Percentiles rank a stretch among this genome's conserved stretches.
phyloP scores from a whole-genome alignment of 176 grass and related monocot species.

The Avena eriantha region DNA sequence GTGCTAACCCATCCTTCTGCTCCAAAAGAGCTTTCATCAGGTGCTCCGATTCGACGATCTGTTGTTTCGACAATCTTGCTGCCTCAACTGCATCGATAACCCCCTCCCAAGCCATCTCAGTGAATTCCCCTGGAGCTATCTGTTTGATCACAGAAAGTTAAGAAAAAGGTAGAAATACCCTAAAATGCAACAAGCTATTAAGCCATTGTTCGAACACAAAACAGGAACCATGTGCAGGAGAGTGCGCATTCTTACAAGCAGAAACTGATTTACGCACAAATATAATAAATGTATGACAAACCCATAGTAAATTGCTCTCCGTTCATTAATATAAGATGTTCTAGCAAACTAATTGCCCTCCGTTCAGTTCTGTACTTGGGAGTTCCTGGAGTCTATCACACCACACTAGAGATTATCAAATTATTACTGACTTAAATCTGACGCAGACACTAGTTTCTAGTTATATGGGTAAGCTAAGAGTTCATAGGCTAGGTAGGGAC shows the following conservation, averaged over 20 bases:
- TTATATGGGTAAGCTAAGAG: not conserved
- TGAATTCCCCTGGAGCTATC: constrained; percentile 68
- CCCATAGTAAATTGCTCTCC: not conserved
- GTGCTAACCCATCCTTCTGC: constrained; percentile 93
- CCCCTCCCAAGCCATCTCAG: constrained; percentile 92
- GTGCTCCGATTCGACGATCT: constrained; percentile 88
- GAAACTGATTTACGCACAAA: not conserved
- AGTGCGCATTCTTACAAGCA: not conserved
- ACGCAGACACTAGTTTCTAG: not conserved
- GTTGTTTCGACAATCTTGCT: constrained; percentile 74
- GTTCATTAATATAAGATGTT: no score
- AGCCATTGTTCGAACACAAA: not conserved
- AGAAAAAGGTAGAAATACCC: not conserved
- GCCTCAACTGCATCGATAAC: constrained; percentile 78
- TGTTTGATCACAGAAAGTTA: constrained; percentile 32
- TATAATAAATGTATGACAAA: not conserved
- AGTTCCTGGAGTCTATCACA: not conserved
- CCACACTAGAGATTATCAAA: not conserved
- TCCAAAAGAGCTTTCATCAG: constrained; percentile 96
- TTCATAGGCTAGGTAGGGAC: not conserved
- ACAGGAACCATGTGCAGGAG: not conserved
- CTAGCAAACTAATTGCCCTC: no score
- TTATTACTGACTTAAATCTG: not conserved
- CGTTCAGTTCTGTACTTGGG: not conserved
- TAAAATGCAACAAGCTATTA: not conserved